These are phyloP conservation scores for Sporobolomyces phaffii DNA, from an alignment of 768 basidiomycete genomes.

Conservation along the genomic window DNA sequence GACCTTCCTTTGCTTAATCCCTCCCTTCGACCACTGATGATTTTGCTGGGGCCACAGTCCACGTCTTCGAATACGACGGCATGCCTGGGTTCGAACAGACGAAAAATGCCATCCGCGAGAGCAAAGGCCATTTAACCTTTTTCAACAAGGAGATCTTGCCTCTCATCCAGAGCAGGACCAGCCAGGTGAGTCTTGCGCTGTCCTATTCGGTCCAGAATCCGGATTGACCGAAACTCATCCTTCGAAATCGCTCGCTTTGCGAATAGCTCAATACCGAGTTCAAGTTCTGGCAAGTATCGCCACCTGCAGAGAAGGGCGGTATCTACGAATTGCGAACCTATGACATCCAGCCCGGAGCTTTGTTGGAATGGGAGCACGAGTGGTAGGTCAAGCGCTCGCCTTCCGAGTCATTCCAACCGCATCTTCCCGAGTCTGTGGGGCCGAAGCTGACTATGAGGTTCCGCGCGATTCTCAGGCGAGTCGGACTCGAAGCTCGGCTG, in stretches of 20 bases:
- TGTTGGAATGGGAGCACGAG: conserved; percentile 90
- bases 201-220: too few species aligned
- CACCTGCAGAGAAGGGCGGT: conserved; percentile 72
- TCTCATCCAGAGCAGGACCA: conserved; percentile 62
- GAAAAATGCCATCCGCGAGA: conserved; percentile 57
- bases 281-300: conserved; percentile 85
- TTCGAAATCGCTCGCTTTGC: neutral
- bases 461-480: conserved; percentile 63
- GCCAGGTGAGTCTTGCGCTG: conserved; percentile 50
- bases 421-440: too few species aligned
- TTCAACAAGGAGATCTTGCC: conserved; percentile 69
- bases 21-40: too few species aligned
- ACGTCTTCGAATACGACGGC: conserved; percentile 78
- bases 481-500: conserved; percentile 86
- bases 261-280: conserved; percentile 65
- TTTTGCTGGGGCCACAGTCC: too few species aligned
- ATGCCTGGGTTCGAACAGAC: conserved; percentile 81
- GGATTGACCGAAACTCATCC: too few species aligned
- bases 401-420: neutral
- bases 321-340: conserved; percentile 90
- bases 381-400: conserved; percentile 55
- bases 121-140: conserved; percentile 62
- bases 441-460: too few species aligned
- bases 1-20: too few species aligned
- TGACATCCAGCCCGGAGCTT: conserved; percentile 69